These are phyloP conservation scores for Fraxinus ornus DNA, from an alignment of 305 asterid species.

Conservation along the genomic window DNA sequence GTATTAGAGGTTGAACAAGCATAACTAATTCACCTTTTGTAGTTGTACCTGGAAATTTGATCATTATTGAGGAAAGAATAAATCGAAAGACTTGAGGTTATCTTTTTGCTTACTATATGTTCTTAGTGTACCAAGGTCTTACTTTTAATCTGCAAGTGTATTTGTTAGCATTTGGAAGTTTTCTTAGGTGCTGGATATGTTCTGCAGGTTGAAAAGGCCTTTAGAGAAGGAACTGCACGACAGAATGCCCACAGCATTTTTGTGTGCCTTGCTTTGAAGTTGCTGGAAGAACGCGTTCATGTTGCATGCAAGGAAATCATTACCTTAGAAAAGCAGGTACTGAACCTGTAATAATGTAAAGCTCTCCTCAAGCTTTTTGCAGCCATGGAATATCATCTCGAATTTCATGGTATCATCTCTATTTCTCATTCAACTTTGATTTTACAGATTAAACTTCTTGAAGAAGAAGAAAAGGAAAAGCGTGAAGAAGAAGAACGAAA, in stretches of 20 bases:
- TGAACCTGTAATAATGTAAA: slow-evolving; percentile 21
- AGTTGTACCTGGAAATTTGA: neutral
- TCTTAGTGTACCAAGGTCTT: neutral
- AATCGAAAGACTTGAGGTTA: neutral
- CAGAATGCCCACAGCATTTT: slow-evolving; percentile 97
- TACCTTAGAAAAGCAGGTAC: slow-evolving; percentile 92
- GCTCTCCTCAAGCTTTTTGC: slow-evolving; percentile 1
- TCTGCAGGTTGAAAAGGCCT: slow-evolving; percentile 93
- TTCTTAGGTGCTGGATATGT: slow-evolving; percentile 20
- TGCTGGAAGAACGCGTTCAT: slow-evolving; percentile 83
- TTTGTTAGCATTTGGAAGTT: neutral
- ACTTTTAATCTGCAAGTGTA: neutral
- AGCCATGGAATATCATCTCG: slow-evolving; percentile 2
- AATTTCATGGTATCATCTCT: slow-evolving; percentile 17
- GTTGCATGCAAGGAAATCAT: slow-evolving; percentile 96
- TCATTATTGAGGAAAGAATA: neutral
- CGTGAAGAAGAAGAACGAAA: slow-evolving; percentile 69
- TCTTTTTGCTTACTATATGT: neutral
- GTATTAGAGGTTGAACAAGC: neutral
- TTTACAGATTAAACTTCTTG: slow-evolving; percentile 83
- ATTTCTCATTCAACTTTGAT: slow-evolving; percentile 31
- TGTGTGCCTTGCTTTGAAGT: slow-evolving; percentile 85
- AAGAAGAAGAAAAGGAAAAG: slow-evolving; percentile 94
- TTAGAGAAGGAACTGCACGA: slow-evolving; percentile 99
- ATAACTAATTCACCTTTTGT: neutral